Conservation (phyloP, 345 rosid species). For the Mangifera indica region DNA sequence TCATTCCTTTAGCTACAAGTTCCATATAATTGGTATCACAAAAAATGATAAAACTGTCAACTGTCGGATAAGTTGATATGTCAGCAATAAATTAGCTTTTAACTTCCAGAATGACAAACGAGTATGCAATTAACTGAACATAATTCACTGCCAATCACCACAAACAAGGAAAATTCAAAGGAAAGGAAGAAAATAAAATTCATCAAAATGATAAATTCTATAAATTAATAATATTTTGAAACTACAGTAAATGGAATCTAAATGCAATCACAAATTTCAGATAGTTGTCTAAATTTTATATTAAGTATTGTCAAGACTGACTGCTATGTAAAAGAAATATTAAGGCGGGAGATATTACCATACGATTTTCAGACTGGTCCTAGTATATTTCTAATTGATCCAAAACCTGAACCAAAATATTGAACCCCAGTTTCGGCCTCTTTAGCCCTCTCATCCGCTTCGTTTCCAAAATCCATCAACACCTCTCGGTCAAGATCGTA, state of each 20-base stretch:
- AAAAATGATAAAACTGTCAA: background rate
- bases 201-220: background rate
- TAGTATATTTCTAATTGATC: conserved; percentile 51
- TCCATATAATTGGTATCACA: background rate
- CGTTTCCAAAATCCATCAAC: conserved; percentile 90
- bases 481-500: conserved; percentile 78
- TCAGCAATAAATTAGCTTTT: background rate
- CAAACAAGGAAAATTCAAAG: background rate
- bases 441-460: conserved; percentile 80
- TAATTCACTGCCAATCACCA: background rate
- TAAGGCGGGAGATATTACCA: conserved; percentile 35
- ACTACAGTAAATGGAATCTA: background rate
- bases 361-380: conserved; percentile 22
- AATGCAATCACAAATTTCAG: background rate
- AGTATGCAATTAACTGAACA: background rate
- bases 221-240: background rate
- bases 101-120: background rate
- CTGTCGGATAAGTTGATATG: too few relatives aligned
- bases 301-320: too few relatives aligned
- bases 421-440: conserved; percentile 68
- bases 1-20: background rate
- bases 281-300: background rate
- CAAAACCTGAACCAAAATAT: conserved; percentile 42
- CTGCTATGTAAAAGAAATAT: too few relatives aligned
- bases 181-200: background rate